These are phyloP conservation scores for Botryosphaeria dothidea DNA, from an alignment of 2,329 filamentous ascomycete genomes.

Conservation along the genomic window DNA sequence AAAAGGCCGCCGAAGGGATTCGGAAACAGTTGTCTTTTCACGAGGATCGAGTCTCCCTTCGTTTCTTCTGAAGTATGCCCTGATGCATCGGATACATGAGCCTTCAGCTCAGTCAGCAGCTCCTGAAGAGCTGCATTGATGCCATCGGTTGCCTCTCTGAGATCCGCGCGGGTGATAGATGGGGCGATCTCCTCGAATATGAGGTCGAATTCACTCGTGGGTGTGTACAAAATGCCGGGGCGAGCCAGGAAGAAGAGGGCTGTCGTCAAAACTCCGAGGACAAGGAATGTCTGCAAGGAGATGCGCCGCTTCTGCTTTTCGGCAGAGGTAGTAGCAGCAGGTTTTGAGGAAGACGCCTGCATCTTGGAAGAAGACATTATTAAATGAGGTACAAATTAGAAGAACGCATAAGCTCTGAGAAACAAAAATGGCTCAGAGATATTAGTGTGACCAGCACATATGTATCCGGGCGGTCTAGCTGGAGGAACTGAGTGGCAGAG, in stretches of 20 bases:
- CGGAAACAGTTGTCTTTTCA: not conserved
- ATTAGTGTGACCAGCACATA: constrained; percentile 13
- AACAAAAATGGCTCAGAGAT: not conserved
- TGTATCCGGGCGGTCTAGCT: not conserved
- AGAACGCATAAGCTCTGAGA: not conserved
- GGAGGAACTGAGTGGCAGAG: not conserved
- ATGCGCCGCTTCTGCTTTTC: not conserved
- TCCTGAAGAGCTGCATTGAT: not conserved
- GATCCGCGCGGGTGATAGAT: constrained; percentile 3
- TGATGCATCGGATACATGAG: not conserved
- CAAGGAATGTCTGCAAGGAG: not conserved
- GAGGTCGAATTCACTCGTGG: not conserved
- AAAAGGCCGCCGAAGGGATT: not conserved
- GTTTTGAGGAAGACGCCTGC: not conserved
- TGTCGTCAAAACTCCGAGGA: not conserved
- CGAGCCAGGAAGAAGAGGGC: not conserved
- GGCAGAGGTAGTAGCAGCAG: not conserved
- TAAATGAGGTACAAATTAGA: not conserved
- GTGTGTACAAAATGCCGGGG: not conserved
- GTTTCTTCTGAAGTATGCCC: not conserved
- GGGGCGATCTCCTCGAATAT: not conserved
- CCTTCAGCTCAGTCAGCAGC: not conserved
- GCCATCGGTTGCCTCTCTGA: not conserved
- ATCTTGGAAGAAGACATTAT: constrained; percentile 5
- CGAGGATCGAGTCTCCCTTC: not conserved